A percentile compares a stretch with the other conserved stretches of the same genome.
These are phyloP conservation scores for Colletotrichum sp. DNA, from an alignment of 2,329 filamentous ascomycete species.

Conservation along the genomic window DNA sequence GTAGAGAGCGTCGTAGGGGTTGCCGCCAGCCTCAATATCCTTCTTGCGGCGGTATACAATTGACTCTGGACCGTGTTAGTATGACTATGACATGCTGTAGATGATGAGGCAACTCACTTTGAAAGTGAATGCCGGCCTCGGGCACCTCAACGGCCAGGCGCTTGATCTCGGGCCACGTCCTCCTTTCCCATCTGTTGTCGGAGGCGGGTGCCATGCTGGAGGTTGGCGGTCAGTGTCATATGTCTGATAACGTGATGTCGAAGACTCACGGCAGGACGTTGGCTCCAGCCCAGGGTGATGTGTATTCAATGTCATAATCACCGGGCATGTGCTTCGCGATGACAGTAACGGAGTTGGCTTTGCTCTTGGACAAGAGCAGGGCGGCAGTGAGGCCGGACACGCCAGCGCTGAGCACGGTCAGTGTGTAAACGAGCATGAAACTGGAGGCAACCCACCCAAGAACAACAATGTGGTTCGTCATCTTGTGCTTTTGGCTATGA, in stretches of 20 bases:
- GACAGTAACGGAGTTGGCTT: constrained; percentile 43
- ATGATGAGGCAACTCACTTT: constrained; percentile 44
- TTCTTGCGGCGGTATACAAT: constrained; percentile 57
- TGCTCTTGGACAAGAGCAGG: constrained; percentile 49
- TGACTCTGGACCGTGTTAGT: constrained; percentile 35
- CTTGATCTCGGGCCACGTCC: constrained; percentile 63
- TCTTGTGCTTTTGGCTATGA: constrained; percentile 21
- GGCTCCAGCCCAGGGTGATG: constrained; percentile 81
- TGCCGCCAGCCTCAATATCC: constrained; percentile 61
- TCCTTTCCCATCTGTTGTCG: constrained; percentile 55
- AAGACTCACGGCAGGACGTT: constrained; percentile 69
- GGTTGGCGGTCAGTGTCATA: background rate
- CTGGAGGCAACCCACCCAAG: constrained; percentile 34
- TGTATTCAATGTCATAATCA: constrained; percentile 84
- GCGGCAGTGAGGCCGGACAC: constrained; percentile 58
- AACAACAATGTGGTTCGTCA: constrained; percentile 58
- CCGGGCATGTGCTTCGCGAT: constrained; percentile 81
- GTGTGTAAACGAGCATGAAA: background rate
- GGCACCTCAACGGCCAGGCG: constrained; percentile 64
- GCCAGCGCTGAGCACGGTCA: constrained; percentile 41
- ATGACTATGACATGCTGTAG: constrained; percentile 41
- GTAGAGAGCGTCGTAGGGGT: constrained; percentile 71
- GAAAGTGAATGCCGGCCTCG: constrained; percentile 77
- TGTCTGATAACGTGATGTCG: background rate
- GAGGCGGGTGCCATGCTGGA: constrained; percentile 37